A percentile compares a stretch with the other conserved stretches of the same genome.
Conservation (phyloP, 768 basidiomycete genomes). For the Jaapia argillacea region DNA sequence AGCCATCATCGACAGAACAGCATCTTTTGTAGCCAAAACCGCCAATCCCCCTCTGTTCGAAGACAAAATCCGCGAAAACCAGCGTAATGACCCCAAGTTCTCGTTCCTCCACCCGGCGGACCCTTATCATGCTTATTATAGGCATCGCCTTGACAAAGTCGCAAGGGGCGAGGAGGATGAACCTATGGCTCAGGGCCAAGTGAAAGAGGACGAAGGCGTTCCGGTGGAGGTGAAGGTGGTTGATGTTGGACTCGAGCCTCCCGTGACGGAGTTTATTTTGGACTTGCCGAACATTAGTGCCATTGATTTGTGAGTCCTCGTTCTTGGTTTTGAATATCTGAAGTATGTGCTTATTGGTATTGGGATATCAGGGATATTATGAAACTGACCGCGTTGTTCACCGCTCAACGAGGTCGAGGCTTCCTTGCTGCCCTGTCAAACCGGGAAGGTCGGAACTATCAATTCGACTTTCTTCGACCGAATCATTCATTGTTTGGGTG, state of each 20-base stretch:
- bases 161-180: conserved; percentile 66
- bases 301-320: conserved; percentile 74
- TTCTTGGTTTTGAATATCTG: conserved; percentile 10
- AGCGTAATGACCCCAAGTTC: conserved; percentile 95
- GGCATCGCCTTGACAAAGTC: conserved; percentile 81
- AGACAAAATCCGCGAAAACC: conserved; percentile 94
- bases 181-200: conserved; percentile 15
- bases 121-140: conserved; percentile 98
- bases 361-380: conserved; percentile 67
- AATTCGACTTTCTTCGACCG: conserved; percentile 95
- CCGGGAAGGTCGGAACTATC: conserved; percentile 90
- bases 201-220: conserved; percentile 13
- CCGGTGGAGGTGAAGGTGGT: conserved; percentile 17
- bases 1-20: conserved; percentile 96
- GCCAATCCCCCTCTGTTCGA: conserved; percentile 90
- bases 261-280: conserved; percentile 71
- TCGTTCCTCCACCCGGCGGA: conserved; percentile 95
- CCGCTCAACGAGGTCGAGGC: conserved; percentile 79
- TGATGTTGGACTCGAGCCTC: conserved; percentile 70
- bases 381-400: conserved; percentile 93
- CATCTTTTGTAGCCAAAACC: conserved; percentile 85
- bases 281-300: conserved; percentile 81
- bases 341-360: neutral
- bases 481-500: conserved; percentile 93
- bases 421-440: conserved; percentile 82